phyloP scores from a whole-genome alignment of 257 asterid species.

The Henckelia pumila region DNA sequence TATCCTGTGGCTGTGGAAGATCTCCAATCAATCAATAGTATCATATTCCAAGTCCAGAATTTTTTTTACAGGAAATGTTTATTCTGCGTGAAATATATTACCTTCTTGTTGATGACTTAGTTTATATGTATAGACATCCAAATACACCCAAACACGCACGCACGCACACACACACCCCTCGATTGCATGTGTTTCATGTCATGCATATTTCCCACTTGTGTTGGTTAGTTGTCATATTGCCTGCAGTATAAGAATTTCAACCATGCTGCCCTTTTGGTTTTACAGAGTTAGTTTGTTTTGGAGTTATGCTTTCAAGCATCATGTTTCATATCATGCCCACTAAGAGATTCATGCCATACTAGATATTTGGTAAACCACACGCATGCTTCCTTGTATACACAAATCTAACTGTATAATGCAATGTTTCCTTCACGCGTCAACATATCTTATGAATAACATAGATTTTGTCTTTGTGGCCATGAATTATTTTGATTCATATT shows the following conservation, averaged over 20 bases:
- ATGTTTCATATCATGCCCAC: slow-evolving; percentile 26
- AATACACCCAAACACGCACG: slow-evolving; percentile 23
- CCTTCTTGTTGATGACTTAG: slow-evolving; percentile 33
- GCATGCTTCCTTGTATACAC: slow-evolving; percentile 19
- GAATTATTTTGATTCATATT: slow-evolving; percentile 15
- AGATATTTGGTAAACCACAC: slow-evolving; percentile 17
- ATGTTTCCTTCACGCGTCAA: neutral
- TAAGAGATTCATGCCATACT: slow-evolving; percentile 26
- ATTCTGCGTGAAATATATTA: slow-evolving; percentile 28
- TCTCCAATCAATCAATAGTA: slow-evolving; percentile 26
- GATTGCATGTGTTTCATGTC: neutral
- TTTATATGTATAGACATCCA: slow-evolving; percentile 14
- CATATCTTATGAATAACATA: neutral
- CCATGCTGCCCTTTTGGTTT: slow-evolving; percentile 22
- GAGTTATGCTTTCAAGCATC: slow-evolving; percentile 34
- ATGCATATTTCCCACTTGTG: neutral
- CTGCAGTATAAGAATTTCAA: slow-evolving; percentile 22
- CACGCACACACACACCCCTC: neutral
- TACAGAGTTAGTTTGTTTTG: slow-evolving; percentile 36
- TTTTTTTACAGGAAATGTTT: slow-evolving; percentile 30
- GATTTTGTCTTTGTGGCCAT: slow-evolving; percentile 18
- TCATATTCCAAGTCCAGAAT: slow-evolving; percentile 41
- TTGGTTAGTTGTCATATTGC: slow-evolving; percentile 20
- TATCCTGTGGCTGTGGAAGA: slow-evolving; percentile 30
- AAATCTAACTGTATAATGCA: slow-evolving; percentile 10